A percentile compares a stretch with the other conserved stretches of the same genome.
Evolutionary conservation across 2,329 filamentous ascomycete genomes (phyloP).

Genomic region (Diplodia scrobiculata): DNA sequence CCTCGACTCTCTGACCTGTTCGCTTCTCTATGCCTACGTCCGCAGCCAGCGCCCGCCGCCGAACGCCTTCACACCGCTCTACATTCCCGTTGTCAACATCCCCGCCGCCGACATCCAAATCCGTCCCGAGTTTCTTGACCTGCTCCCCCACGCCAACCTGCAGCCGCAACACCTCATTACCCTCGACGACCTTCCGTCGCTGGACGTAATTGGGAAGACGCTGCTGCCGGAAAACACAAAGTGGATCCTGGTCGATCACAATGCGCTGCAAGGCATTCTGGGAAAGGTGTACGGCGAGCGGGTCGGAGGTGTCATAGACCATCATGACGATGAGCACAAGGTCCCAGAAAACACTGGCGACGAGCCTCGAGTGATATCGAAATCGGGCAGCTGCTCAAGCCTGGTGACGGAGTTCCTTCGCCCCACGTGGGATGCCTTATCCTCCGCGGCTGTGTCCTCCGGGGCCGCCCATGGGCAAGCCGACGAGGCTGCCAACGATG

Average conservation of each 20-base stretch:
- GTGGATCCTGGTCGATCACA: conserved; percentile 81
- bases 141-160: conserved; percentile 64
- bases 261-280: conserved; percentile 66
- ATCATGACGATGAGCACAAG: conserved; percentile 71
- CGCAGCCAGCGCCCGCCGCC: conserved; percentile 59
- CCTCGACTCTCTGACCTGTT: conserved; percentile 76
- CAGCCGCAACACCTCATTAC: conserved; percentile 65
- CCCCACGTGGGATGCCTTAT: conserved; percentile 58
- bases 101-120: conserved; percentile 67
- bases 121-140: conserved; percentile 70
- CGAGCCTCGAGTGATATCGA: conserved; percentile 63
- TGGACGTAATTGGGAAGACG: conserved; percentile 52
- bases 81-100: conserved; percentile 75
- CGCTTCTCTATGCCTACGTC: conserved; percentile 73
- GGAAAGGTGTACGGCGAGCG: conserved; percentile 55
- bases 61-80: conserved; percentile 54
- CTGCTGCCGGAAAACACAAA: conserved; percentile 60
- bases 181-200: conserved; percentile 58
- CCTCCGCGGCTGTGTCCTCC: conserved; percentile 48
- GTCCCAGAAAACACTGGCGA: conserved; percentile 53
- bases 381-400: conserved; percentile 72
- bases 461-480: conserved; percentile 47
- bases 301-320: conserved; percentile 71
- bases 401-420: conserved; percentile 65
- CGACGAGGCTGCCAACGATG: conserved; percentile 42